Evolutionary conservation across 148 eudicot genomes (phyloP), one percentile per base, ranked within the genome.

Genomic region (Chenopodium formosanum): DNA sequence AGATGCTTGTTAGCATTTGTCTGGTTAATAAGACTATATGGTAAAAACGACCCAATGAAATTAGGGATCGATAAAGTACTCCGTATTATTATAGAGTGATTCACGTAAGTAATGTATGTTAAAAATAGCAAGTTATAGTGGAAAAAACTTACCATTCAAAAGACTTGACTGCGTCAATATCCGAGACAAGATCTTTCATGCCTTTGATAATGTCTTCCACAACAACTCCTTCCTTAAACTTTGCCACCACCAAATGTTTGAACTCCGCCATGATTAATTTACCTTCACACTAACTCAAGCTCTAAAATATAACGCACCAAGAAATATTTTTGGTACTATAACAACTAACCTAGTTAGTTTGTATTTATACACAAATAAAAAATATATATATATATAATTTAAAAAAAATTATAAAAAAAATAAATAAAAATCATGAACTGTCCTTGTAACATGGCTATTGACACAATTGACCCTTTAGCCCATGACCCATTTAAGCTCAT

Each of bases 161-260:
- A 46, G 95, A 91, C 78, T 84, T 86, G 80, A 92, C 97, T 19
- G 47, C 34, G 72, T 90, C 94, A 78, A 95, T 79, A 44, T 88
- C 89, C 0, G 90, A 88, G 58, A 85, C 97, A 73, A 95, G 89
- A 75, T 92, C 85, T 68, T 92, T 92, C 94, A 95, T 81, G 37
- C 92, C 95, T 82, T 89, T 90, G 77, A 95, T 83, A 44, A 95
- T 81, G 37, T 90, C 94, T 17, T 95, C 91, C 64, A 91, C 95
- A 37, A 75, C 85, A 8, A 85, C 95, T 37, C 82, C 99, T n/a
- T 91, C 92, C 81, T 93, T 95, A 88, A 95, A 95, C 92, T 94
- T 94, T 19, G 85, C 97, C 78, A 95, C 90, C 79, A 95, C 97
- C 90, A 95, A 86, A 80, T 95, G 97, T 83, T 90, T 93, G 84